These are phyloP conservation scores for Climacium dendroides DNA, from an alignment of 225 moss, liverwort and hornwort species.

Conservation along the genomic window DNA sequence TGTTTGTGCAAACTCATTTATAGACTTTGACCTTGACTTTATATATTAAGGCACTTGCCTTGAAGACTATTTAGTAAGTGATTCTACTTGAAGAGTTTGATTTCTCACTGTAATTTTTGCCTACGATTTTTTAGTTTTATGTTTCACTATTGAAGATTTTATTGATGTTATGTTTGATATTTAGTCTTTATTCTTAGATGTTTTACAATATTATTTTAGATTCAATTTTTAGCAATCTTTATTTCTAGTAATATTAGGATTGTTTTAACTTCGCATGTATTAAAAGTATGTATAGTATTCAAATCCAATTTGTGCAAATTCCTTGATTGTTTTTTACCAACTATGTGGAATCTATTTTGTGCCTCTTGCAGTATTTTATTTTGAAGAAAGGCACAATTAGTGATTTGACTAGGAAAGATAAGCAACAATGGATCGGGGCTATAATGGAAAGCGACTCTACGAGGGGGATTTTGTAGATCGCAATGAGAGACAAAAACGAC, in stretches of 20 bases:
- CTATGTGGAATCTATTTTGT: not conserved
- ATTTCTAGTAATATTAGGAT: not conserved
- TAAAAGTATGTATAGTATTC: not conserved
- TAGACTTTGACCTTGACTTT: not conserved
- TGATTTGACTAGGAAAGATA: not conserved
- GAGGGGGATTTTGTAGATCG: conserved; percentile 47
- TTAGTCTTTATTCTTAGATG: not conserved
- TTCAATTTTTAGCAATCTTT: not conserved
- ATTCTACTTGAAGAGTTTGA: not conserved
- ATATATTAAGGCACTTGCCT: not conserved
- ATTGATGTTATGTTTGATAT: not conserved
- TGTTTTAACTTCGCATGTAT: not conserved
- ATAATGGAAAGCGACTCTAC: conserved; percentile 62
- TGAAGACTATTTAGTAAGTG: not conserved
- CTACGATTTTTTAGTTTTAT: not conserved
- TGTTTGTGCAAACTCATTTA: not conserved
- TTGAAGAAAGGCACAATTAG: not conserved
- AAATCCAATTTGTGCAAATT: not conserved
- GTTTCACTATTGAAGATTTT: not conserved
- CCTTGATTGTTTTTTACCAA: not conserved
- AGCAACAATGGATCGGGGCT: conserved; percentile 39
- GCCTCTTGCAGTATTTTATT: not conserved
- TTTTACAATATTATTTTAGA: not conserved
- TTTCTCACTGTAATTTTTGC: not conserved
- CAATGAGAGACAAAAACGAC: conserved; percentile 73